phyloP scores from a whole-genome alignment of 2,329 filamentous ascomycete genomes.

The Grosmannia penicillata region DNA sequence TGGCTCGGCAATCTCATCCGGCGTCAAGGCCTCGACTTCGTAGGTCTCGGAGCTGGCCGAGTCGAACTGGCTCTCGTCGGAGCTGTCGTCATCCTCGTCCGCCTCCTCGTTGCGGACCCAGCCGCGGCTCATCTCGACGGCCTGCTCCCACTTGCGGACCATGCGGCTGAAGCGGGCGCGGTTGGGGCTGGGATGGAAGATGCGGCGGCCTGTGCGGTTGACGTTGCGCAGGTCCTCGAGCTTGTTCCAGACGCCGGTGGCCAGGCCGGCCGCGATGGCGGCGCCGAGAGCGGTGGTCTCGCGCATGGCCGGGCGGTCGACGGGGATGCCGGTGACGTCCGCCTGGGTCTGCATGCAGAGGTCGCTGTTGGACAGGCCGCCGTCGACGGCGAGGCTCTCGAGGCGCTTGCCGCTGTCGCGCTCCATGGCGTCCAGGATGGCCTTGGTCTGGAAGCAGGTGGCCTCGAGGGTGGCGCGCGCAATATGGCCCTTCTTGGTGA shows the following conservation, averaged over 20 bases:
- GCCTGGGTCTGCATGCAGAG: conserved; percentile 88
- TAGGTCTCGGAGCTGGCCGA: too few relatives aligned
- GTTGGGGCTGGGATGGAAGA: conserved; percentile 53
- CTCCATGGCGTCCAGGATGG: conserved; percentile 84
- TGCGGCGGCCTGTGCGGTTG: conserved; percentile 52
- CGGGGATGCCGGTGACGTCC: conserved; percentile 67
- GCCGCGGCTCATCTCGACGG: conserved; percentile 42
- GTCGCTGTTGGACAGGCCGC: conserved; percentile 78
- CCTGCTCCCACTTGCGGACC: conserved; percentile 40
- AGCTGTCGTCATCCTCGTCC: conserved; percentile 1
- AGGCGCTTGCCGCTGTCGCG: conserved; percentile 67
- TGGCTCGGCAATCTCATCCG: too few relatives aligned
- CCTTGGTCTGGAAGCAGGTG: conserved; percentile 84
- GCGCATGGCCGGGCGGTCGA: conserved; percentile 74
- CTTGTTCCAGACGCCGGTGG: conserved; percentile 62
- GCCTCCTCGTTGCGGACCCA: conserved; percentile 25
- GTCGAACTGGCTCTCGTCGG: too few relatives aligned
- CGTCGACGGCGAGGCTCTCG: conserved; percentile 66
- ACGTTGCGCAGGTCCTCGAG: conserved; percentile 61
- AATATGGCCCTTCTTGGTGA: conserved; percentile 75
- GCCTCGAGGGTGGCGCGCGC: conserved; percentile 81
- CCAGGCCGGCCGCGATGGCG: conserved; percentile 79
- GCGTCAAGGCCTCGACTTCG: too few relatives aligned
- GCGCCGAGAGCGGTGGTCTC: conserved; percentile 83
- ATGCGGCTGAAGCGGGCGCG: conserved; percentile 23